phyloP scores from a whole-genome alignment of 139 green algal species.

The Closterium sp. region DNA sequence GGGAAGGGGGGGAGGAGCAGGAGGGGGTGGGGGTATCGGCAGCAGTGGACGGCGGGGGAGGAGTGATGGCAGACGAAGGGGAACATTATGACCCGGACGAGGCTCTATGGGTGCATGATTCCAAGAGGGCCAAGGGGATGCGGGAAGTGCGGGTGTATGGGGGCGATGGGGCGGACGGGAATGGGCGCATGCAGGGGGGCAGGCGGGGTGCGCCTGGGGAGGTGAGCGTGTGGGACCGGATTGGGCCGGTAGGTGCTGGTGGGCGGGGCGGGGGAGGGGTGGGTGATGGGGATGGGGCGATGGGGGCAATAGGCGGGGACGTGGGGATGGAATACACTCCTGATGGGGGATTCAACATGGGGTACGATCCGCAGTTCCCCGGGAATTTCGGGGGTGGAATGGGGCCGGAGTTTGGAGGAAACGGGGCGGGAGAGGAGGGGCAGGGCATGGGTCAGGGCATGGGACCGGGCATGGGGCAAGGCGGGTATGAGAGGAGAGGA shows the following conservation, averaged over 20 bases:
- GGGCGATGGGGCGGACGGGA: background rate
- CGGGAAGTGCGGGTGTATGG: background rate
- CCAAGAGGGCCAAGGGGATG: background rate
- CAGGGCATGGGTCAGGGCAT: background rate
- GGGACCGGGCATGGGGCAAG: background rate
- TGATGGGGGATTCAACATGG: background rate
- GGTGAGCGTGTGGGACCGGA: conserved; percentile 27
- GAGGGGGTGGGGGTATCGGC: background rate
- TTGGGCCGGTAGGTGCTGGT: background rate
- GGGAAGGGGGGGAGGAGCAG: background rate
- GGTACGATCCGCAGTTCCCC: background rate
- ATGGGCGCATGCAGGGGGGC: background rate
- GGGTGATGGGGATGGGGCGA: background rate
- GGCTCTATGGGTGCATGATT: conserved; percentile 17
- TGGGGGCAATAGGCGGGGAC: background rate
- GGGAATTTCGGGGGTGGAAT: conserved; percentile 4
- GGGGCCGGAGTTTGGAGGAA: background rate
- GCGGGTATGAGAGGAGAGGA: background rate
- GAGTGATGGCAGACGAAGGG: background rate
- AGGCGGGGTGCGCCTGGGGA: background rate
- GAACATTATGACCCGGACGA: conserved; percentile 38
- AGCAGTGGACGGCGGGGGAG: background rate
- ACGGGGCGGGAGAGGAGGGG: background rate
- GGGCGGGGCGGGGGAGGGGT: too few species aligned
- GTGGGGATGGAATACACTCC: background rate